A percentile compares a stretch with the other conserved stretches of the same genome.
phyloP scores from a whole-genome alignment of 805 yeast species.

The Wickerhamiella azymoides region DNA sequence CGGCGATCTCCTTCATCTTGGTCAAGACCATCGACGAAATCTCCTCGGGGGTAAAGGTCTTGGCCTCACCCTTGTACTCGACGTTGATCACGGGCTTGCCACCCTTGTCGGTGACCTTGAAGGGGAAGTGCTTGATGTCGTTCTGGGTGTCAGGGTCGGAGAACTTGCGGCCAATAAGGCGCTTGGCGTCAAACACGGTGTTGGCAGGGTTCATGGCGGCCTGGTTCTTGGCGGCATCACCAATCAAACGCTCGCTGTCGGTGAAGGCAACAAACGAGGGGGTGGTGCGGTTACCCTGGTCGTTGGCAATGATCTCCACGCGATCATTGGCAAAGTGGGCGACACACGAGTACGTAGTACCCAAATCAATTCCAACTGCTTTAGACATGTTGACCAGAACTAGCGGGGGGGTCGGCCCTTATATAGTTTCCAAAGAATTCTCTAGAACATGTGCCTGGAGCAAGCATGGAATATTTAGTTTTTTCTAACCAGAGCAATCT shows the following conservation, averaged over 20 bases:
- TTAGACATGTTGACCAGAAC: conserved; percentile 8
- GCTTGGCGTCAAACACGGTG: conserved; percentile 80
- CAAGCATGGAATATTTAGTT: neutral
- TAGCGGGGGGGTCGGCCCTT: conserved; percentile 4
- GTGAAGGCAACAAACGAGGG: conserved; percentile 95
- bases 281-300: conserved; percentile 97
- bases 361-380: conserved; percentile 26
- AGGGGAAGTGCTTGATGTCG: conserved; percentile 91
- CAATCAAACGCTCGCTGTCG: conserved; percentile 81
- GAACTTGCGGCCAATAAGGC: conserved; percentile 85
- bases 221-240: conserved; percentile 96
- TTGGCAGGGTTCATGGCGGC: conserved; percentile 86
- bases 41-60: conserved; percentile 87
- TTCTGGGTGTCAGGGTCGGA: conserved; percentile 72
- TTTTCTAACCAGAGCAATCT: neutral
- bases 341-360: conserved; percentile 93
- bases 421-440: conserved; percentile 5
- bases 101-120: conserved; percentile 56
- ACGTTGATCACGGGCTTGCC: conserved; percentile 75
- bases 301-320: conserved; percentile 93
- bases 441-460: conserved; percentile 4
- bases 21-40: conserved; percentile 82
- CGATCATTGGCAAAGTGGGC: conserved; percentile 78
- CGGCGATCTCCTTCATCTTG: conserved; percentile 81
- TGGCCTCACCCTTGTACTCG: conserved; percentile 71